phyloP scores from a whole-genome alignment of 768 basidiomycete genomes.

The Cystofilobasidium ferigula region DNA sequence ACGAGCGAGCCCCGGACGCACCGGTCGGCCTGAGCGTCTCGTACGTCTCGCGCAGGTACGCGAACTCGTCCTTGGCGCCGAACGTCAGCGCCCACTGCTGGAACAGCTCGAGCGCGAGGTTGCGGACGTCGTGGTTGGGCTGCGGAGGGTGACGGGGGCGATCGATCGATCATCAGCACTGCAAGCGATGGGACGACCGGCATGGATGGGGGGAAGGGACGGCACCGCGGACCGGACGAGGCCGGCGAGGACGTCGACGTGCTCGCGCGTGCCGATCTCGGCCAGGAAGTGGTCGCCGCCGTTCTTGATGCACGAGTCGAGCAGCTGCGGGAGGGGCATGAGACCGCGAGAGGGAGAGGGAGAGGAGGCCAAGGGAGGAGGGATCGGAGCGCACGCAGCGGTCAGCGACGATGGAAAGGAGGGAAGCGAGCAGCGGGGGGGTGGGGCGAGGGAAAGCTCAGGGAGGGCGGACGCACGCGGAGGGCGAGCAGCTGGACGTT shows the following conservation, averaged over 20 bases:
- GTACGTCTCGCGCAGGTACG: constrained; percentile 68
- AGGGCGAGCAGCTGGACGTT: constrained; percentile 86
- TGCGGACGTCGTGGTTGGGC: constrained; percentile 72
- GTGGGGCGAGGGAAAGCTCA: background rate
- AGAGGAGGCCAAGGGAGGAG: background rate
- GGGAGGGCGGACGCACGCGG: constrained; percentile 48
- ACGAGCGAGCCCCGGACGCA: constrained; percentile 35
- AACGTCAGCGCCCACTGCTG: constrained; percentile 93
- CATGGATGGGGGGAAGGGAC: background rate
- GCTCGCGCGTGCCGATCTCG: constrained; percentile 78
- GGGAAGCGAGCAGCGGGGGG: background rate
- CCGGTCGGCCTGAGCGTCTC: constrained; percentile 65
- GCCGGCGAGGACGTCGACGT: constrained; percentile 84
- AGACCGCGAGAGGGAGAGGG: constrained; percentile 3
- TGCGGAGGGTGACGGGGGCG: constrained; percentile 29
- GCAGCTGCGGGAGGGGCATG: constrained; percentile 62
- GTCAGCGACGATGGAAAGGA: background rate
- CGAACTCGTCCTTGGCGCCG: constrained; percentile 61
- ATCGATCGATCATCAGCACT: constrained; percentile 10
- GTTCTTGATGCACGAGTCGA: constrained; percentile 91
- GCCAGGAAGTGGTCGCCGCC: constrained; percentile 81
- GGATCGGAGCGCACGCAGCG: background rate
- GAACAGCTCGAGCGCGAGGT: constrained; percentile 60
- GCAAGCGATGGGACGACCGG: background rate
- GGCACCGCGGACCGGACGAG: constrained; percentile 61